phyloP scores from a whole-genome alignment of 164 flowering plant genomes.

The Kalanchoe fedtschenkoi region DNA sequence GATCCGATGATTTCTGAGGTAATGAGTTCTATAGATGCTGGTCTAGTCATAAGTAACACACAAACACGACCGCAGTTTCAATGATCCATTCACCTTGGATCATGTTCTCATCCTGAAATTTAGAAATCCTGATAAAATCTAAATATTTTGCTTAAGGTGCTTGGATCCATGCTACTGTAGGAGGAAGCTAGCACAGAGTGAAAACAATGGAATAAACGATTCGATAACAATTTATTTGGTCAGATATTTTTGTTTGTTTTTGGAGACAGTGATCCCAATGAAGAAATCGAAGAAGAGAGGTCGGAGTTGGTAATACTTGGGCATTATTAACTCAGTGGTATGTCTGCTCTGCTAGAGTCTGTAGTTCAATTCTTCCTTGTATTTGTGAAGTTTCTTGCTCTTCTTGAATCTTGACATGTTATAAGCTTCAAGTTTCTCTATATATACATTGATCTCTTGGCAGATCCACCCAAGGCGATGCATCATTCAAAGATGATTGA shows the following conservation, averaged over 20 bases:
- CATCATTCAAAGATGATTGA: too few species aligned
- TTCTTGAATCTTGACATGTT: too few species aligned
- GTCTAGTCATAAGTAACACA: too few species aligned
- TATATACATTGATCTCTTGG: too few species aligned
- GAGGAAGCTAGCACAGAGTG: conserved; percentile 38
- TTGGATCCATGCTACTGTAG: conserved; percentile 92
- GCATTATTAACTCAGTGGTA: conserved; percentile 40
- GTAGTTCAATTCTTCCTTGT: too few species aligned
- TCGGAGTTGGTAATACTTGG: conserved; percentile 91
- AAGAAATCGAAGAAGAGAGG: conserved; percentile 97
- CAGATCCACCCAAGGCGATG: too few species aligned
- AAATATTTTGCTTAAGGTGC: conserved; percentile 41
- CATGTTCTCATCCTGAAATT: not conserved
- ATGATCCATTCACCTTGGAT: not conserved
- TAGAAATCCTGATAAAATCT: not conserved
- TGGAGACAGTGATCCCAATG: conserved; percentile 99
- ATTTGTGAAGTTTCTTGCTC: too few species aligned
- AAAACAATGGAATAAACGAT: conserved; percentile 55
- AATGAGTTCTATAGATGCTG: too few species aligned
- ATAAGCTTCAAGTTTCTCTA: too few species aligned
- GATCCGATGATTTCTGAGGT: too few species aligned
- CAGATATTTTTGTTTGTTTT: conserved; percentile 96
- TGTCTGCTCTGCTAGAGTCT: too few species aligned
- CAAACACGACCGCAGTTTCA: not conserved
- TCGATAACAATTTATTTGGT: conserved; percentile 16